Conservation (phyloP, 768 basidiomycete species). For the Boletus rufocinnamomeus region DNA sequence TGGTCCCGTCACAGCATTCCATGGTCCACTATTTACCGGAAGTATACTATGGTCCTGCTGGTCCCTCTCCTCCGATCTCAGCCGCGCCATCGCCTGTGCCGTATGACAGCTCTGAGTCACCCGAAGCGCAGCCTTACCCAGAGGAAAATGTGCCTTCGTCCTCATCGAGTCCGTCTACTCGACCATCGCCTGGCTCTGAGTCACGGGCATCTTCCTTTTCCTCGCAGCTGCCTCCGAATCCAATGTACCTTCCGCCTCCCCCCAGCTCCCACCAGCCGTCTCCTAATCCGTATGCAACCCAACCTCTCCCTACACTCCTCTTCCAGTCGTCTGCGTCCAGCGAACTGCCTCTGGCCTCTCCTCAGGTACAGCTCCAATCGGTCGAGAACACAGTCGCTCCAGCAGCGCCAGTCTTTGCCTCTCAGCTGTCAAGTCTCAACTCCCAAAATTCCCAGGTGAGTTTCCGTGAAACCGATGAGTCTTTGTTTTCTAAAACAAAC, state of each 20-base stretch:
- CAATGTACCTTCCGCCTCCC: constrained; percentile 3
- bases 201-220: constrained; percentile 25
- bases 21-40: constrained; percentile 33
- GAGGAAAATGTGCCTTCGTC: constrained; percentile 15
- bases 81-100: constrained; percentile 49
- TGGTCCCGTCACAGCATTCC: no score
- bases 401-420: not conserved
- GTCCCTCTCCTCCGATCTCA: constrained; percentile 57
- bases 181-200: constrained; percentile 10
- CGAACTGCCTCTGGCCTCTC: constrained; percentile 2
- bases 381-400: not conserved
- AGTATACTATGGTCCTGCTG: constrained; percentile 34
- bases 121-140: constrained; percentile 9
- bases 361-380: constrained; percentile 6
- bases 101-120: constrained; percentile 9
- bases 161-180: constrained; percentile 17
- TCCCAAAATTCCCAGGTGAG: constrained; percentile 19
- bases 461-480: not conserved
- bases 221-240: constrained; percentile 10
- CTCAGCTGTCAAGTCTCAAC: constrained; percentile 1
- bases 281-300: constrained; percentile 9
- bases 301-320: constrained; percentile 8
- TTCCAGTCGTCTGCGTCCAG: not conserved
- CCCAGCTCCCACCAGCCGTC: constrained; percentile 17
- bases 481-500: not conserved